These are phyloP conservation scores for Cladorrhinum sp. DNA, from an alignment of 2,329 filamentous ascomycete species.

Conservation along the genomic window DNA sequence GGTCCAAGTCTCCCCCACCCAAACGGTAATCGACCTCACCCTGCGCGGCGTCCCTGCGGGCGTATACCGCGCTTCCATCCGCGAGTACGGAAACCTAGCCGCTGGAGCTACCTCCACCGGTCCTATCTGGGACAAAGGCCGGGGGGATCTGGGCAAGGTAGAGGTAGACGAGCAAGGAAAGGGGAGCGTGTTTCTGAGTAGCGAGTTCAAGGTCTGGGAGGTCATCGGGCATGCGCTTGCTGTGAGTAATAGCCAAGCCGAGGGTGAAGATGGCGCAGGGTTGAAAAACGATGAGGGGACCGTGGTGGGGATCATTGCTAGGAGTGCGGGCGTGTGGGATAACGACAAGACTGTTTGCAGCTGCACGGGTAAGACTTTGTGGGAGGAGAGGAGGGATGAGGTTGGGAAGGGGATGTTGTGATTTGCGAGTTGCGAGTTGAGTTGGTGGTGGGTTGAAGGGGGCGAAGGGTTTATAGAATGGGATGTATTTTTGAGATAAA, in stretches of 20 bases:
- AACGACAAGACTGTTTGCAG: constrained; percentile 98
- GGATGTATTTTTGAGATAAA: too few species aligned
- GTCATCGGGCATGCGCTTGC: constrained; percentile 92
- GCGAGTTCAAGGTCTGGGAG: constrained; percentile 87
- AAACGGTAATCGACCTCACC: constrained; percentile 84
- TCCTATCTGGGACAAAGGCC: constrained; percentile 64
- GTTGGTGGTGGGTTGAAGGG: neutral
- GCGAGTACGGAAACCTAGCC: constrained; percentile 83
- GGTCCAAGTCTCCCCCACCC: constrained; percentile 78
- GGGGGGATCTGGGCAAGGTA: constrained; percentile 70
- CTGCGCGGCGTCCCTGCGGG: constrained; percentile 79
- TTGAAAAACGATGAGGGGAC: constrained; percentile 77
- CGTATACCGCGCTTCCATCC: constrained; percentile 77
- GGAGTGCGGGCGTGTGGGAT: constrained; percentile 97
- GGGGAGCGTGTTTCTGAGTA: constrained; percentile 78
- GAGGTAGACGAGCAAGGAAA: constrained; percentile 72
- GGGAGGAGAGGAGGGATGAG: constrained; percentile 93
- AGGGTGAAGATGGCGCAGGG: constrained; percentile 32
- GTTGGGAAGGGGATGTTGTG: constrained; percentile 85
- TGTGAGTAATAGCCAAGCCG: constrained; percentile 58
- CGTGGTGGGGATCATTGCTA: constrained; percentile 86
- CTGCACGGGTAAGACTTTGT: constrained; percentile 95
- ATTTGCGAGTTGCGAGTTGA: neutral
- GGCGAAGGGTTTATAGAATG: neutral
- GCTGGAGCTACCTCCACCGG: constrained; percentile 79